These are phyloP conservation scores for Candida silvicultrix DNA, from an alignment of 805 yeast genomes.

Conservation along the genomic window DNA sequence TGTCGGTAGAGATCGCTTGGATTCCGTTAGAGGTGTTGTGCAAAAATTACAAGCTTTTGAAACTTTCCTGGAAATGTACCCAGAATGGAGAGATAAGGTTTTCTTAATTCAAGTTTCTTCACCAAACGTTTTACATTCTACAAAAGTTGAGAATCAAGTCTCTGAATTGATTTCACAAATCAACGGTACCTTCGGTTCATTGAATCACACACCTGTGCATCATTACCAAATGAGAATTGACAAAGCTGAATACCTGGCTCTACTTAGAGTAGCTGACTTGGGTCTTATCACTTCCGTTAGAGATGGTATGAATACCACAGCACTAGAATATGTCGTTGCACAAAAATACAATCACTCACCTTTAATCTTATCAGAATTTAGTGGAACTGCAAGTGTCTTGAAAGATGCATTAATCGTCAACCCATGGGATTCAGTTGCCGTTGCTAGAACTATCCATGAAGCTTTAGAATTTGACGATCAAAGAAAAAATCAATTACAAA, in stretches of 20 bases:
- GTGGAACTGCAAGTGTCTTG: conserved; percentile 75
- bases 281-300: conserved; percentile 86
- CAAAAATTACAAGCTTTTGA: conserved; percentile 92
- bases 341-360: conserved; percentile 72
- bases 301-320: conserved; percentile 96
- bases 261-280: conserved; percentile 83
- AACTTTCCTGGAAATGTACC: conserved; percentile 80
- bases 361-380: conserved; percentile 83
- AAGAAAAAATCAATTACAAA: conserved; percentile 40
- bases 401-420: conserved; percentile 77
- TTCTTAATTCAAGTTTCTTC: conserved; percentile 89
- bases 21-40: conserved; percentile 85
- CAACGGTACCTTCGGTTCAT: conserved; percentile 77
- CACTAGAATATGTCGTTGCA: conserved; percentile 85
- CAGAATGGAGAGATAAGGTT: conserved; percentile 85
- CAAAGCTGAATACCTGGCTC: conserved; percentile 82
- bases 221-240: conserved; percentile 89
- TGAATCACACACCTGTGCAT: conserved; percentile 82
- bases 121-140: conserved; percentile 44
- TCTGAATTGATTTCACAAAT: conserved; percentile 76
- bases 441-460: conserved; percentile 75
- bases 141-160: conserved; percentile 71
- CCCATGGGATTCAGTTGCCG: conserved; percentile 96
- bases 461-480: conserved; percentile 50
- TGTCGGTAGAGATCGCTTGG: conserved; percentile 91